These are phyloP conservation scores for Solanum virginianum DNA, from an alignment of 257 asterid species.

Conservation along the genomic window DNA sequence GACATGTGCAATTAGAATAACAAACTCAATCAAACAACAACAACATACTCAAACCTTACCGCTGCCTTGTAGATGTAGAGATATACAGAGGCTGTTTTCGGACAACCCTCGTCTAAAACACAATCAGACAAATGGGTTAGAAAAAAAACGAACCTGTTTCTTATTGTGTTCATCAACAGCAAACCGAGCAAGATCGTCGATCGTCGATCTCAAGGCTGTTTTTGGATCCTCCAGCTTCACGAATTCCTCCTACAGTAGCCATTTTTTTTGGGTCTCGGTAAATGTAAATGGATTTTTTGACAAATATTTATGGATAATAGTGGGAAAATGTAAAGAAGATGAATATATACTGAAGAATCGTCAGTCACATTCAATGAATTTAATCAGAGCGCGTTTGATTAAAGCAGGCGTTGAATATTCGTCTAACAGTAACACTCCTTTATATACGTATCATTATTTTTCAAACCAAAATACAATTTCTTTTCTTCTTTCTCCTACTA, in stretches of 20 bases:
- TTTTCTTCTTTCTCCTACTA: no score
- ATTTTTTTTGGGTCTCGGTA: slow-evolving; percentile 6
- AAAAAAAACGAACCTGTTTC: slow-evolving; percentile 34
- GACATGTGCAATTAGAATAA: no score
- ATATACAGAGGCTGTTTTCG: no score
- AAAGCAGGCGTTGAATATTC: not conserved
- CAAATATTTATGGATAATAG: no score
- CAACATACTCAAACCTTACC: no score
- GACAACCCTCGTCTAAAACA: no score
- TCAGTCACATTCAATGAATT: not conserved
- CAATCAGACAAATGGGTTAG: no score
- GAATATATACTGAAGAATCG: not conserved
- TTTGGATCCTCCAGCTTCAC: slow-evolving; percentile 37
- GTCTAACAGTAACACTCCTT: no score
- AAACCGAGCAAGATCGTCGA: slow-evolving; percentile 66
- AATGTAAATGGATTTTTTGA: not conserved
- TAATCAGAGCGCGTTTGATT: not conserved
- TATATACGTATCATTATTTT: no score
- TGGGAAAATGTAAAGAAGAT: no score
- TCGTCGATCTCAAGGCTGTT: slow-evolving; percentile 57
- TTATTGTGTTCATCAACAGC: slow-evolving; percentile 63
- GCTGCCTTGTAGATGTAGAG: no score
- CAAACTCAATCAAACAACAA: not conserved
- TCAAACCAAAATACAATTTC: no score
- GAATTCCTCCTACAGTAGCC: slow-evolving; percentile 40